These are phyloP conservation scores for Turritis glabra DNA, from an alignment of 345 rosid species.

Conservation along the genomic window DNA sequence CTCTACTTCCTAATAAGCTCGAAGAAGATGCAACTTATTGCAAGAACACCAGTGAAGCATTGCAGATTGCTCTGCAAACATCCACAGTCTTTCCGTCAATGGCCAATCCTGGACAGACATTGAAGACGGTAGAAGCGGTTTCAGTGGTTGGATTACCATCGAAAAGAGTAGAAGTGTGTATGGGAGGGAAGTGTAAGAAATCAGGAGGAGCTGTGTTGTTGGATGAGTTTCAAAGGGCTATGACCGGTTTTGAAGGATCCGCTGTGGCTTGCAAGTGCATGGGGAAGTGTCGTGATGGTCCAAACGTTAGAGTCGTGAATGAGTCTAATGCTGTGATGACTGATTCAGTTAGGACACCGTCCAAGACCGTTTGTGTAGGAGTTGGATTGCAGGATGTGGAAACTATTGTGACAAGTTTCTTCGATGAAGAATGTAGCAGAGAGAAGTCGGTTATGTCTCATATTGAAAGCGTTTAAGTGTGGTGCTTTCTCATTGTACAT, in stretches of 20 bases:
- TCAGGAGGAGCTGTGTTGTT: constrained; percentile 58
- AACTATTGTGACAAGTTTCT: constrained; percentile 52
- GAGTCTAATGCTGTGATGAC: constrained; percentile 17
- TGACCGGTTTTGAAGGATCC: constrained; percentile 49
- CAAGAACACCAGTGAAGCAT: constrained; percentile 30
- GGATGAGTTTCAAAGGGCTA: constrained; percentile 54
- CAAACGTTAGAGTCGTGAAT: constrained; percentile 53
- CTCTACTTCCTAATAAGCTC: too few species aligned
- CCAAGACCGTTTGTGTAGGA: constrained; percentile 59
- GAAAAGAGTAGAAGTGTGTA: constrained; percentile 67
- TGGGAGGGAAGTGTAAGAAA: constrained; percentile 77
- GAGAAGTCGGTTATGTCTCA: constrained; percentile 27
- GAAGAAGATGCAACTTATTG: neutral
- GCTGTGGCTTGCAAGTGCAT: constrained; percentile 73
- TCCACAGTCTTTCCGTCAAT: constrained; percentile 14
- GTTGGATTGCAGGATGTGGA: constrained; percentile 70
- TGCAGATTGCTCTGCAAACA: constrained; percentile 25
- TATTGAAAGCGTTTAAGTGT: constrained; percentile 9
- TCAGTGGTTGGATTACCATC: constrained; percentile 4
- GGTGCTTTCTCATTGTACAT: constrained; percentile 11
- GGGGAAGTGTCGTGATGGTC: constrained; percentile 78
- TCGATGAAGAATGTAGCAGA: constrained; percentile 29
- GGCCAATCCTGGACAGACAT: constrained; percentile 2
- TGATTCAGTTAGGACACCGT: constrained; percentile 40
- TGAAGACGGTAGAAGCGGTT: constrained; percentile 15